A percentile compares a stretch with the other conserved stretches of the same genome.
phyloP scores from a whole-genome alignment of 2,329 filamentous ascomycete species.

The Fusarium nanum region DNA sequence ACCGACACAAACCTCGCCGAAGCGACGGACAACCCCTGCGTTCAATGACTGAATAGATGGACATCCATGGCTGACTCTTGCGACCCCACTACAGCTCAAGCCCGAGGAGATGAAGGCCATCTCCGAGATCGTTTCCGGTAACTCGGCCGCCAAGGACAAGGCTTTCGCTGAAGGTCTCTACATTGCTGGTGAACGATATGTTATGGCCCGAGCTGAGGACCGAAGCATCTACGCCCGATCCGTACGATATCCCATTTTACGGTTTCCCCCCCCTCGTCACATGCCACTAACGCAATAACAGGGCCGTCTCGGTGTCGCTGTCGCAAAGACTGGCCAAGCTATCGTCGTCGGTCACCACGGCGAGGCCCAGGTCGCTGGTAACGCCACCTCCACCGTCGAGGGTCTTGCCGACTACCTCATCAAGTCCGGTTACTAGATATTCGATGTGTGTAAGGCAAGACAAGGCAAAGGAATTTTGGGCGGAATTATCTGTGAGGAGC shows the following conservation, averaged over 20 bases:
- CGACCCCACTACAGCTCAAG: conserved; percentile 47
- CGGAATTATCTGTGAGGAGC: conserved; percentile 17
- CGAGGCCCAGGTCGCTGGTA: conserved; percentile 77
- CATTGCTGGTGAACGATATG: conserved; percentile 80
- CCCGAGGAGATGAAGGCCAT: conserved; percentile 70
- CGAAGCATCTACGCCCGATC: conserved; percentile 87
- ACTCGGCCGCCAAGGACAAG: conserved; percentile 66
- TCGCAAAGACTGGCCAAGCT: conserved; percentile 89
- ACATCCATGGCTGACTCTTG: conserved; percentile 19
- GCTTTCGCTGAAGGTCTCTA: conserved; percentile 79
- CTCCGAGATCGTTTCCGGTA: conserved; percentile 62
- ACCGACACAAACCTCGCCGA: conserved; percentile 4
- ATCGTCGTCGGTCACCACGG: conserved; percentile 90
- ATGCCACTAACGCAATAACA: conserved; percentile 43
- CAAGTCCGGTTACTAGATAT: conserved; percentile 76
- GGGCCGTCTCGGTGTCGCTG: conserved; percentile 82
- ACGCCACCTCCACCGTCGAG: conserved; percentile 82
- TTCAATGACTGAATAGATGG: background rate
- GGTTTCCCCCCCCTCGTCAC: background rate
- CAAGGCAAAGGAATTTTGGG: conserved; percentile 13
- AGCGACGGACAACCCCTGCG: conserved; percentile 2
- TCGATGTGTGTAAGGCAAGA: background rate
- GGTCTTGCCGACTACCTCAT: conserved; percentile 89
- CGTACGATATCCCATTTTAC: conserved; percentile 61
- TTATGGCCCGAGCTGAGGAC: conserved; percentile 80